phyloP scores from a whole-genome alignment of 225 moss, liverwort and hornwort genomes.

The Sphagnum contortum region DNA sequence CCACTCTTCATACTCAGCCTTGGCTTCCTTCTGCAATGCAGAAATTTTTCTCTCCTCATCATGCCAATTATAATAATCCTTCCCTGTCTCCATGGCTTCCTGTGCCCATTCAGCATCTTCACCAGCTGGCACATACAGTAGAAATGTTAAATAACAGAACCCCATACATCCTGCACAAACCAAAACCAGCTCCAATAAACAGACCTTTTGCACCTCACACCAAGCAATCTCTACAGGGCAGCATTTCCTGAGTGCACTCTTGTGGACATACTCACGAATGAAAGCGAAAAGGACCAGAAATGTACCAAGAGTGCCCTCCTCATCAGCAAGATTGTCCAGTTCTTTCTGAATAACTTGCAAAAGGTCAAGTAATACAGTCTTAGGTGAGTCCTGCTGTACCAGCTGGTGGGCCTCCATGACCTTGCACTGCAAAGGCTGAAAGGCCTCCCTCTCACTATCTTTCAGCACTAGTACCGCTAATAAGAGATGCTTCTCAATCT shows the following conservation, averaged over 20 bases:
- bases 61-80: background rate
- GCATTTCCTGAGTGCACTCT: no score
- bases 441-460: constrained; percentile 1
- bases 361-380: background rate
- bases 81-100: background rate
- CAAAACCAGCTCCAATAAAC: no score
- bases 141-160: no score
- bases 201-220: no score
- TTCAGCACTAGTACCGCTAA: constrained; percentile 5
- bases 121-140: background rate
- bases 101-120: background rate
- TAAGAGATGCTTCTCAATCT: constrained; percentile 3
- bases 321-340: constrained; percentile 1
- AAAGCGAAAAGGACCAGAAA: no score
- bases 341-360: constrained; percentile 5
- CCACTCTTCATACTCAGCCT: background rate
- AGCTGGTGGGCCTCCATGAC: constrained; percentile 6
- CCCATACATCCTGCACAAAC: no score
- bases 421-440: background rate
- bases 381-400: background rate
- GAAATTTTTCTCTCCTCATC: constrained; percentile 1
- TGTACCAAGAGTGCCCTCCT: background rate
- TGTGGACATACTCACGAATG: no score
- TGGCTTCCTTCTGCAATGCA: background rate
- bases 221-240: no score